phyloP scores from a whole-genome alignment of 257 asterid genomes.

The Solanum sparsipilum region DNA sequence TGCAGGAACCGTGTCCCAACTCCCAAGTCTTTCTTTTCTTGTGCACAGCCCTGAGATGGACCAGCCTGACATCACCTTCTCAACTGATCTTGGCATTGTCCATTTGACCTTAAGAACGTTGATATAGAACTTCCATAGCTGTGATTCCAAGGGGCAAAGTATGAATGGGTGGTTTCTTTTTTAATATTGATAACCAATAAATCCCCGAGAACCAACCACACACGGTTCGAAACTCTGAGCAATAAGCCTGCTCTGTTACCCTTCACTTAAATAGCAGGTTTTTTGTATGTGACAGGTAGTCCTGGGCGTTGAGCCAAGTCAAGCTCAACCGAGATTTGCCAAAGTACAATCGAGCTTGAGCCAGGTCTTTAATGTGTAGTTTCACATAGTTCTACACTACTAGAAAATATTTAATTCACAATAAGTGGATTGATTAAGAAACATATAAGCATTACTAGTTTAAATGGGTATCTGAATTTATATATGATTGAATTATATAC shows the following conservation, averaged over 20 bases:
- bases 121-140: background rate
- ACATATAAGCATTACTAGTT: background rate
- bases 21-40: background rate
- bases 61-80: background rate
- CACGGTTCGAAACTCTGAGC: background rate
- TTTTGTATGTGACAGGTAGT: background rate
- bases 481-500: background rate
- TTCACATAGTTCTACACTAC: background rate
- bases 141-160: background rate
- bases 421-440: background rate
- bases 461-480: background rate
- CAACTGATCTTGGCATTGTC: background rate
- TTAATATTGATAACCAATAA: background rate
- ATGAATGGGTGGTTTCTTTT: background rate
- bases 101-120: background rate
- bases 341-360: background rate
- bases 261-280: background rate
- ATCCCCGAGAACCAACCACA: background rate
- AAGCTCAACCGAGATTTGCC: background rate
- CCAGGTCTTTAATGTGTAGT: background rate
- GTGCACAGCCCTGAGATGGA: background rate
- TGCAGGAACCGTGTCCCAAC: background rate
- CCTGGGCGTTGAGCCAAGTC: background rate
- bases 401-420: background rate
- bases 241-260: background rate